A percentile compares a stretch with the other conserved stretches of the same genome.
phyloP scores from a whole-genome alignment of 2,329 filamentous ascomycete genomes.

The Clonostachys rhizophaga region DNA sequence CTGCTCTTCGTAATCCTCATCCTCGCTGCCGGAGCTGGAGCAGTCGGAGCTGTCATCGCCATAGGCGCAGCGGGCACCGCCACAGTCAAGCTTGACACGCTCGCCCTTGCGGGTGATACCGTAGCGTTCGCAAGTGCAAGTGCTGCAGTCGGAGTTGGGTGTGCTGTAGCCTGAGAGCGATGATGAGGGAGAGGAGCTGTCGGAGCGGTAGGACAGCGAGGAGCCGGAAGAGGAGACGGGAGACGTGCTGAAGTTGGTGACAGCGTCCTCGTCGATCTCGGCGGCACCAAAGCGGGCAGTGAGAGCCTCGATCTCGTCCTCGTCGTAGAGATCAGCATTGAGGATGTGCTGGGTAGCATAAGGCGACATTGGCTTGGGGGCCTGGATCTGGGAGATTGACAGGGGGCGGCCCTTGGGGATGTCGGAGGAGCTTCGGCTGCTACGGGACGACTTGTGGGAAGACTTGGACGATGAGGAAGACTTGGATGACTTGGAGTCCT shows the following conservation, averaged over 20 bases:
- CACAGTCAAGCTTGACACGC: slow-evolving; percentile 94
- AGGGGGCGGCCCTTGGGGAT: slow-evolving; percentile 86
- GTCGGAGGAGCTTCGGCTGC: slow-evolving; percentile 48
- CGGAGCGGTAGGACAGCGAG: slow-evolving; percentile 66
- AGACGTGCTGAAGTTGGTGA: slow-evolving; percentile 49
- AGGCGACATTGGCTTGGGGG: slow-evolving; percentile 84
- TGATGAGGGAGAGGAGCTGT: slow-evolving; percentile 70
- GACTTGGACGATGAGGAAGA: slow-evolving; percentile 36
- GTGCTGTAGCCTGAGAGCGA: slow-evolving; percentile 76
- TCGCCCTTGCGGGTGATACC: slow-evolving; percentile 92
- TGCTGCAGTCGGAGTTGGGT: slow-evolving; percentile 68
- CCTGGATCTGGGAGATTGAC: slow-evolving; percentile 83
- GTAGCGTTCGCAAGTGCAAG: slow-evolving; percentile 93
- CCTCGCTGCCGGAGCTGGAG: slow-evolving; percentile 61
- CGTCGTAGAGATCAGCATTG: slow-evolving; percentile 69
- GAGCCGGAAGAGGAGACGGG: slow-evolving; percentile 67
- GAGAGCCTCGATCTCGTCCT: slow-evolving; percentile 74
- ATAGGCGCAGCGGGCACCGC: slow-evolving; percentile 82
- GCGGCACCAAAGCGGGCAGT: slow-evolving; percentile 66
- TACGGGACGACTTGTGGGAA: slow-evolving; percentile 40
- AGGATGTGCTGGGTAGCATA: slow-evolving; percentile 85
- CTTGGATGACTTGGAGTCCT: slow-evolving; percentile 3
- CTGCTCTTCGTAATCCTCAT: slow-evolving; percentile 41
- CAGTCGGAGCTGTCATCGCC: slow-evolving; percentile 65
- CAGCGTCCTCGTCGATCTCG: slow-evolving; percentile 53